phyloP scores from a whole-genome alignment of 2,329 filamentous ascomycete species.

The Colletotrichum australisinense region DNA sequence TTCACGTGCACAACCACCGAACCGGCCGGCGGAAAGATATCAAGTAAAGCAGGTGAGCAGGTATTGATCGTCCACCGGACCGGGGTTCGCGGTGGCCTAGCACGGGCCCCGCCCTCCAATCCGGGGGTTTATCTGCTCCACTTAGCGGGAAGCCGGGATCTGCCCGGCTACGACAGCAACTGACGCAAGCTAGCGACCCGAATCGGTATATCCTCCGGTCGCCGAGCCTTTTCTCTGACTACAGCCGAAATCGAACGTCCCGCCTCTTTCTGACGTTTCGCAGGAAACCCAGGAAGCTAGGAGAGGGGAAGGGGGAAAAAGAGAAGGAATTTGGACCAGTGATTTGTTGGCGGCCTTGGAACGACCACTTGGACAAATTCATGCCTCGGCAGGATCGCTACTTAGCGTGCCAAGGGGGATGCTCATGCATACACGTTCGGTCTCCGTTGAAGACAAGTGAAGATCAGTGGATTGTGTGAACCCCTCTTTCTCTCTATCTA shows the following conservation, averaged over 20 bases:
- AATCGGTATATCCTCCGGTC: conserved; percentile 29
- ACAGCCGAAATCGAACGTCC: background rate
- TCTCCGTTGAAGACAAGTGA: background rate
- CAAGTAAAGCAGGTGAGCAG: background rate
- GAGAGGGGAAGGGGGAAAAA: background rate
- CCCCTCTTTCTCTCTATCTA: no score
- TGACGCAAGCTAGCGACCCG: conserved; percentile 10
- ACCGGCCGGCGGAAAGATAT: background rate
- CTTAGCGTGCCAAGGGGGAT: background rate
- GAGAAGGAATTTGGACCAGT: background rate
- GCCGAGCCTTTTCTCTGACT: background rate
- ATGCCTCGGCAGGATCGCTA: conserved; percentile 15
- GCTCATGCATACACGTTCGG: background rate
- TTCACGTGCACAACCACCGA: background rate
- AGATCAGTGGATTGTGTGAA: conserved; percentile 5
- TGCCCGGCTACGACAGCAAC: conserved; percentile 16
- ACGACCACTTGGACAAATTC: background rate
- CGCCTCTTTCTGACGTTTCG: background rate
- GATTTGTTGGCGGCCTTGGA: background rate
- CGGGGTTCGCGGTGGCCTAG: background rate
- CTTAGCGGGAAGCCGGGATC: conserved; percentile 13
- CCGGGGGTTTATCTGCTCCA: background rate
- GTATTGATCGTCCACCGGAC: background rate
- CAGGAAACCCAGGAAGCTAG: background rate
- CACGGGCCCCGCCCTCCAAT: background rate